These are phyloP conservation scores for Cercospora nicotianae DNA, from an alignment of 2,329 filamentous ascomycete species.

Conservation along the genomic window DNA sequence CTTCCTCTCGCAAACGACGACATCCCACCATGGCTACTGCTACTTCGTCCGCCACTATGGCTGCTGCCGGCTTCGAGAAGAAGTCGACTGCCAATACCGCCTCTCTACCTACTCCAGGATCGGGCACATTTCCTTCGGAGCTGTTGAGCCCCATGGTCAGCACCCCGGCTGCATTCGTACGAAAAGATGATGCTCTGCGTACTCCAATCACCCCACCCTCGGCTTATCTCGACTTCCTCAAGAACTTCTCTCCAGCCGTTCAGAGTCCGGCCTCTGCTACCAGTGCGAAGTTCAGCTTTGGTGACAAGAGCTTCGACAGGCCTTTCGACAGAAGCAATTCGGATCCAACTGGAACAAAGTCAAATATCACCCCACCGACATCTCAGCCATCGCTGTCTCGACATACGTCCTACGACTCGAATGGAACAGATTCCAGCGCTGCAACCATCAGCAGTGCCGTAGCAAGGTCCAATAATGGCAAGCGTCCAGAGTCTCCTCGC, in stretches of 20 bases:
- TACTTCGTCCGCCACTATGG: slow-evolving; percentile 38
- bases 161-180: slow-evolving; percentile 61
- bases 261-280: slow-evolving; percentile 66
- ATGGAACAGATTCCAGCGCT: slow-evolving; percentile 20
- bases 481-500: slow-evolving; percentile 41
- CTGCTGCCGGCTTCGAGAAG: slow-evolving; percentile 42
- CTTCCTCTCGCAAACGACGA: slow-evolving; percentile 32
- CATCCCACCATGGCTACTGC: slow-evolving; percentile 33
- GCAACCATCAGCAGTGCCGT: slow-evolving; percentile 27
- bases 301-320: slow-evolving; percentile 41
- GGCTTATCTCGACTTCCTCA: slow-evolving; percentile 91
- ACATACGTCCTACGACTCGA: slow-evolving; percentile 38
- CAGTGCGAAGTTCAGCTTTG: slow-evolving; percentile 53
- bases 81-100: slow-evolving; percentile 33
- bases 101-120: slow-evolving; percentile 57
- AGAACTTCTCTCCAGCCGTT: slow-evolving; percentile 70
- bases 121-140: slow-evolving; percentile 58
- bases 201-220: slow-evolving; percentile 89
- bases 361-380: slow-evolving; percentile 32
- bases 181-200: slow-evolving; percentile 65
- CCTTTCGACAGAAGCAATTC: slow-evolving; percentile 28
- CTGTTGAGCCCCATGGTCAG: slow-evolving; percentile 65
- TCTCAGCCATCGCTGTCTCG: slow-evolving; percentile 40
- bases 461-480: slow-evolving; percentile 6
- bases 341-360: slow-evolving; percentile 37